These are phyloP conservation scores for Cordyceps cateniannulata DNA, from an alignment of 2,329 filamentous ascomycete genomes.

Conservation along the genomic window DNA sequence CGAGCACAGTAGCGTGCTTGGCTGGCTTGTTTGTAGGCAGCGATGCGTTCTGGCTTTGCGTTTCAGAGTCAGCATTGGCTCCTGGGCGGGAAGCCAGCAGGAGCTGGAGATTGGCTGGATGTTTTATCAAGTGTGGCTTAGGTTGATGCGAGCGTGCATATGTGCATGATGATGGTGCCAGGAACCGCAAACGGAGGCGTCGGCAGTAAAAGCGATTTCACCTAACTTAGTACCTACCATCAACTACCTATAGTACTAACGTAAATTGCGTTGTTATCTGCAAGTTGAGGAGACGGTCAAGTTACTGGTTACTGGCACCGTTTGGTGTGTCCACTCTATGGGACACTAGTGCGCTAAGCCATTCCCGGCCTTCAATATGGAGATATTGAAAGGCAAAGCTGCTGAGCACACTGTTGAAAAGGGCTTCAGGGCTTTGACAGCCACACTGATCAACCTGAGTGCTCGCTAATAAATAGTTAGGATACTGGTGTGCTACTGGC, in stretches of 20 bases:
- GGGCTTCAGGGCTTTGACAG: not conserved
- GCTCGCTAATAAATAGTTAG: not conserved
- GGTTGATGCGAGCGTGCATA: not conserved
- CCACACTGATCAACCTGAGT: not conserved
- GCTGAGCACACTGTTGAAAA: not conserved
- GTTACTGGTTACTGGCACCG: not conserved
- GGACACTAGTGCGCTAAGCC: not conserved
- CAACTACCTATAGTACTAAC: no score
- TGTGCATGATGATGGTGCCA: not conserved
- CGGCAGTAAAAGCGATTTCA: not conserved
- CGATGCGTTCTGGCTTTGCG: not conserved
- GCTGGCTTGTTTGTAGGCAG: not conserved
- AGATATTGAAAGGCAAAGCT: not conserved
- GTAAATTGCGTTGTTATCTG: not conserved
- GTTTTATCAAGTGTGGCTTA: slow-evolving; percentile 4
- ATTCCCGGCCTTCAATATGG: not conserved
- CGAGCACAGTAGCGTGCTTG: not conserved
- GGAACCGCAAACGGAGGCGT: slow-evolving; percentile 7
- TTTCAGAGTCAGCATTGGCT: not conserved
- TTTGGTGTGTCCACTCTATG: not conserved
- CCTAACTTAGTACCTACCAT: no score
- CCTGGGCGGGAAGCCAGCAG: not conserved
- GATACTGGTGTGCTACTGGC: not conserved
- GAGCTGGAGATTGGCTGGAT: not conserved
- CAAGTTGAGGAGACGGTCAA: no score